Percentiles rank a stretch among this genome's conserved stretches.
Conservation (phyloP, 768 basidiomycete species). For the Boletus tomentosulus region DNA sequence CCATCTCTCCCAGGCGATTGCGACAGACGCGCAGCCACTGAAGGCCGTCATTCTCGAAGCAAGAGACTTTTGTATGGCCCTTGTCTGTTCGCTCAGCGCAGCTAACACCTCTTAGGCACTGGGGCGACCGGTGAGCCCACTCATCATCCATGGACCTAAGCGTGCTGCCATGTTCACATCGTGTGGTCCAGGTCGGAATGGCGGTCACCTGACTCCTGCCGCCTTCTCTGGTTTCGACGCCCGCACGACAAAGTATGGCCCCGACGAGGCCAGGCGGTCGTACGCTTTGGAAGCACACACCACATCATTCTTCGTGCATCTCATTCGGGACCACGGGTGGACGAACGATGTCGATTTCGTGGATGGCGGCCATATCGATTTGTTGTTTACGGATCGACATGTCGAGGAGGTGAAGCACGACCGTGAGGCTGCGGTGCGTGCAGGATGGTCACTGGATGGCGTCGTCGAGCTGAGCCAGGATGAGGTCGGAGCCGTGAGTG, state of each 20-base stretch:
- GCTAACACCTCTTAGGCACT: conserved; percentile 43
- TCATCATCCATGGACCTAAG: too few relatives aligned
- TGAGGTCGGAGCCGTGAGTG: conserved; percentile 45
- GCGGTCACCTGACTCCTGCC: conserved; percentile 64
- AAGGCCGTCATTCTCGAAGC: conserved; percentile 75
- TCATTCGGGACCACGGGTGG: conserved; percentile 45
- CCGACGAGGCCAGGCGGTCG: conserved; percentile 51
- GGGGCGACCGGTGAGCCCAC: conserved; percentile 63
- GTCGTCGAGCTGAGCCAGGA: conserved; percentile 46
- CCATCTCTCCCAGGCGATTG: conserved; percentile 48
- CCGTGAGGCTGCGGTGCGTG: conserved; percentile 48
- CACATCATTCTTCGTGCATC: conserved; percentile 40
- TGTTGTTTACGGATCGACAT: conserved; percentile 49
- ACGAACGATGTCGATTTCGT: conserved; percentile 57
- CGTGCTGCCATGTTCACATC: too few relatives aligned
- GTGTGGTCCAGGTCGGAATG: conserved; percentile 58
- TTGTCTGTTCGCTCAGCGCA: too few relatives aligned
- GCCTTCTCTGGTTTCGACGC: conserved; percentile 44
- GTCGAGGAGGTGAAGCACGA: conserved; percentile 37
- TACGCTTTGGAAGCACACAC: conserved; percentile 59
- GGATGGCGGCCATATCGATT: conserved; percentile 46
- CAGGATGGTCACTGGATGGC: conserved; percentile 43
- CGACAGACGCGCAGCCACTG: conserved; percentile 20
- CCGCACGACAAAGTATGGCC: conserved; percentile 39
- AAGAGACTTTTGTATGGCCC: conserved; percentile 65